A percentile compares a stretch with the other conserved stretches of the same genome.
Evolutionary conservation across 78 protist species (phyloP).

Genomic region (Emiliania huxleyi): DNA sequence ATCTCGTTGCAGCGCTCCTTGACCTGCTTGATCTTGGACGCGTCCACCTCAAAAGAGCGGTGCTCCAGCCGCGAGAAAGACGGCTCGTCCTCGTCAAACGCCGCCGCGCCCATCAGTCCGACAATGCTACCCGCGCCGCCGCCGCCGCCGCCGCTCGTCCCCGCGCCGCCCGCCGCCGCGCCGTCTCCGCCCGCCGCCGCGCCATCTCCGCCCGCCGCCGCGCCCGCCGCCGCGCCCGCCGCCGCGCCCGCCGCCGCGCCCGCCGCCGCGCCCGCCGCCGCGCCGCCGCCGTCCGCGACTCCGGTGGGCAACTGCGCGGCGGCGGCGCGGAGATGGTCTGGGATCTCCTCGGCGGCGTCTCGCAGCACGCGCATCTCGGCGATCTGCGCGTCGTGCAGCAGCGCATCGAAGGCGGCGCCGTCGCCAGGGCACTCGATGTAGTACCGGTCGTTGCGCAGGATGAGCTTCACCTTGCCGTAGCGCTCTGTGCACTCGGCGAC

Average conservation of each 20-base stretch:
- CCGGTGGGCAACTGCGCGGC: too few species aligned
- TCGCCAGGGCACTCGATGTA: conserved; percentile 49
- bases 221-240: background rate
- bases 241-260: background rate
- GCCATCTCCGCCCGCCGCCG: background rate
- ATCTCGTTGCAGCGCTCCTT: conserved; percentile 73
- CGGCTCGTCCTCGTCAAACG: background rate
- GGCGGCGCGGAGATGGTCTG: background rate
- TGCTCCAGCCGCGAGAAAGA: background rate
- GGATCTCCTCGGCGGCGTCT: background rate
- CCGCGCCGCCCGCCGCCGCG: background rate
- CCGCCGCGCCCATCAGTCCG: background rate
- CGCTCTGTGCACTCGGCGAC: conserved; percentile 60
- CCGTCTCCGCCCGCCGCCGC: background rate
- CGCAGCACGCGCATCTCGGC: background rate
- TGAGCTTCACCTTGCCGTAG: conserved; percentile 81
- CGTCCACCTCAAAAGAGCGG: background rate
- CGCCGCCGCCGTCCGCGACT: background rate
- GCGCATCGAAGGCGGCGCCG: background rate
- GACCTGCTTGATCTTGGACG: conserved; percentile 46
- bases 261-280: background rate
- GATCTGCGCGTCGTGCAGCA: background rate
- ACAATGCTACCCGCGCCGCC: background rate
- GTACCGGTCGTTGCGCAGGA: conserved; percentile 60
- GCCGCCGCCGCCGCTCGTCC: background rate